Evolutionary conservation across 2,329 filamentous ascomycete species (phyloP).

Genomic region (Penicillium psychrosexuale): DNA sequence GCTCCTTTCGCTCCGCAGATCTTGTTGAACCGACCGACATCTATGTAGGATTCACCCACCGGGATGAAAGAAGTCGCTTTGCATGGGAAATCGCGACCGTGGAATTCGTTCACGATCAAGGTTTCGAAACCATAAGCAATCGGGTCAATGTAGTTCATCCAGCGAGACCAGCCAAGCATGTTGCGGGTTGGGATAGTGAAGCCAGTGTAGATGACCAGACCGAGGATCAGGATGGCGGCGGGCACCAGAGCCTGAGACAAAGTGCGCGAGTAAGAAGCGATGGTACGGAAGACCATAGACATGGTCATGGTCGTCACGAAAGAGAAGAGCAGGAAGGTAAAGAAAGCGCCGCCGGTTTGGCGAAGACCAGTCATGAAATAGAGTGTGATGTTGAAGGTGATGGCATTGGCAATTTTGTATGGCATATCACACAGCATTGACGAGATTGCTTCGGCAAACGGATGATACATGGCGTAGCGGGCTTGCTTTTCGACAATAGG

Average conservation of each 20-base stretch:
- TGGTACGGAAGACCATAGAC: conserved; percentile 81
- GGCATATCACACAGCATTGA: conserved; percentile 53
- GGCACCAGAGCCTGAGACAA: conserved; percentile 44
- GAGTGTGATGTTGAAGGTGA: conserved; percentile 73
- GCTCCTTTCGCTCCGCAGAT: conserved; percentile 62
- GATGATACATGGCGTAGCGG: conserved; percentile 28
- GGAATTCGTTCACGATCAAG: conserved; percentile 65
- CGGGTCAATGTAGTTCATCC: conserved; percentile 10
- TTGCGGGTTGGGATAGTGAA: conserved; percentile 8
- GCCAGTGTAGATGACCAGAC: conserved; percentile 8
- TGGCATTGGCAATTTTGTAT: conserved; percentile 70
- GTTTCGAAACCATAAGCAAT: conserved; percentile 8
- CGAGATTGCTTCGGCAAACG: conserved; percentile 17
- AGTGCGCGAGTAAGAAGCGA: conserved; percentile 70
- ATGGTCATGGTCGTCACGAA: conserved; percentile 71
- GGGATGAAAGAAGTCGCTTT: conserved; percentile 41
- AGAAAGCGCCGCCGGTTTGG: conserved; percentile 71
- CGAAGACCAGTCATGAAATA: conserved; percentile 87
- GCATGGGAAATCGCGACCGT: conserved; percentile 57
- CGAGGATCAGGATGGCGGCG: conserved; percentile 5
- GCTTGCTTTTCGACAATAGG: conserved; percentile 25
- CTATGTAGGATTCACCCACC: conserved; percentile 37
- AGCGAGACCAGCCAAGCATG: conserved; percentile 10
- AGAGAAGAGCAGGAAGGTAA: conserved; percentile 77
- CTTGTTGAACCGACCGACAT: conserved; percentile 36